phyloP scores from a whole-genome alignment of 1,139 yeast genomes.

The Geotrichum siamense region DNA sequence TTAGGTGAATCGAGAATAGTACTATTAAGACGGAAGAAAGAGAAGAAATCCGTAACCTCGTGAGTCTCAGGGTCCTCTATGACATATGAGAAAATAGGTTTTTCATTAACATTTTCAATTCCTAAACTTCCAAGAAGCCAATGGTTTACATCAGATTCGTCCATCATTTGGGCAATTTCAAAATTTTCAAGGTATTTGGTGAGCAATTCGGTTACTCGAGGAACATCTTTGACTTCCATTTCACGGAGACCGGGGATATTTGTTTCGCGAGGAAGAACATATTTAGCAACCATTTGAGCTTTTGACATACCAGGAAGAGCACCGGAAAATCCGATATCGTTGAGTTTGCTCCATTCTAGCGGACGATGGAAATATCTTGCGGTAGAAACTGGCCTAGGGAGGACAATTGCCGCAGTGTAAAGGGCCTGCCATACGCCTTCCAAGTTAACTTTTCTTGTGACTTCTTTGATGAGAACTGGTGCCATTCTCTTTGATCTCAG shows the following conservation, averaged over 20 bases:
- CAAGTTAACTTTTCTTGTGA: slow-evolving; percentile 85
- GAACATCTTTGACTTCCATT: slow-evolving; percentile 55
- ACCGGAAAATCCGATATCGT: slow-evolving; percentile 79
- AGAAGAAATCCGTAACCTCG: slow-evolving; percentile 75
- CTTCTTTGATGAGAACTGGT: slow-evolving; percentile 88
- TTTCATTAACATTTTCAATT: slow-evolving; percentile 32
- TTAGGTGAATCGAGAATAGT: slow-evolving; percentile 64
- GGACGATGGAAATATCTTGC: slow-evolving; percentile 94
- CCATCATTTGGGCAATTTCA: slow-evolving; percentile 66
- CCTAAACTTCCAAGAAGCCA: slow-evolving; percentile 55
- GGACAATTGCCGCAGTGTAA: slow-evolving; percentile 83
- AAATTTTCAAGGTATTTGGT: slow-evolving; percentile 57
- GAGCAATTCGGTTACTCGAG: slow-evolving; percentile 54
- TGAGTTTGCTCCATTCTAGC: slow-evolving; percentile 79
- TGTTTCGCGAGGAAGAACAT: slow-evolving; percentile 58
- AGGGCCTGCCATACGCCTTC: slow-evolving; percentile 91
- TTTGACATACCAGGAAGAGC: slow-evolving; percentile 72
- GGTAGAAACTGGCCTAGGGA: slow-evolving; percentile 89
- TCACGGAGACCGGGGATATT: slow-evolving; percentile 55
- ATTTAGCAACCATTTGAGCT: slow-evolving; percentile 74
- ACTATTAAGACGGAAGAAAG: slow-evolving; percentile 84
- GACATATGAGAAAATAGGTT: slow-evolving; percentile 71
- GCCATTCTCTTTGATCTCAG: slow-evolving; percentile 89
- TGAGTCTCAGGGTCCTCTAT: slow-evolving; percentile 49
- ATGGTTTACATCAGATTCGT: slow-evolving; percentile 62